phyloP scores from a whole-genome alignment of 2,329 filamentous ascomycete genomes.

The Colletotrichum trifolii region DNA sequence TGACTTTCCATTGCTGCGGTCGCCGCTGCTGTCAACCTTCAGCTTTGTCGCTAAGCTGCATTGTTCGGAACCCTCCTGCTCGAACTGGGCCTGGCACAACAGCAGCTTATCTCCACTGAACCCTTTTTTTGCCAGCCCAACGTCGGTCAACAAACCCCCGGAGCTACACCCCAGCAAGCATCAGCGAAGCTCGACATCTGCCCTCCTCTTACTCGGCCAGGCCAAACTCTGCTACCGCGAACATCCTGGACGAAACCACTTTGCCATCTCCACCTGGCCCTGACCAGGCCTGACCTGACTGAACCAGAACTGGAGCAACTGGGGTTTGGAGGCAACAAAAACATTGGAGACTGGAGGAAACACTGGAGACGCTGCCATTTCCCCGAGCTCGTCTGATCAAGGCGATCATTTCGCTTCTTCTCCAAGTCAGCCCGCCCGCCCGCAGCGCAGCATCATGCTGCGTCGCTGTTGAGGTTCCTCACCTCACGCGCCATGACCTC shows the following conservation, averaged over 20 bases:
- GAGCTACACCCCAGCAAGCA: slow-evolving; percentile 26
- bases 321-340: slow-evolving; percentile 6
- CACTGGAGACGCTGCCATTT: slow-evolving; percentile 8
- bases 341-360: slow-evolving; percentile 13
- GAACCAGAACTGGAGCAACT: slow-evolving; percentile 7
- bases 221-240: background rate
- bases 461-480: slow-evolving; percentile 32
- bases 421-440: slow-evolving; percentile 19
- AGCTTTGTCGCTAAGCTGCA: background rate
- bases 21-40: slow-evolving; percentile 8
- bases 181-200: background rate
- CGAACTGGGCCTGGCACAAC: slow-evolving; percentile 20
- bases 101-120: slow-evolving; percentile 26
- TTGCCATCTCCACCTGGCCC: slow-evolving; percentile 28
- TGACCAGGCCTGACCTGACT: slow-evolving; percentile 19
- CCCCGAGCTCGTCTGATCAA: background rate
- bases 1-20: slow-evolving; percentile 13
- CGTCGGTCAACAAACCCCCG: background rate
- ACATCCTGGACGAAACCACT: background rate
- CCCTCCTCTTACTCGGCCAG: background rate
- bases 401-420: background rate
- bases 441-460: slow-evolving; percentile 36
- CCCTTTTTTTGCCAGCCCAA: slow-evolving; percentile 11
- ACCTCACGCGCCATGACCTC: slow-evolving; percentile 37
- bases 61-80: too few species aligned